Evolutionary conservation across 495 filamentous ascomycete species (phyloP).

Genomic region (Penicillium salamii): DNA sequence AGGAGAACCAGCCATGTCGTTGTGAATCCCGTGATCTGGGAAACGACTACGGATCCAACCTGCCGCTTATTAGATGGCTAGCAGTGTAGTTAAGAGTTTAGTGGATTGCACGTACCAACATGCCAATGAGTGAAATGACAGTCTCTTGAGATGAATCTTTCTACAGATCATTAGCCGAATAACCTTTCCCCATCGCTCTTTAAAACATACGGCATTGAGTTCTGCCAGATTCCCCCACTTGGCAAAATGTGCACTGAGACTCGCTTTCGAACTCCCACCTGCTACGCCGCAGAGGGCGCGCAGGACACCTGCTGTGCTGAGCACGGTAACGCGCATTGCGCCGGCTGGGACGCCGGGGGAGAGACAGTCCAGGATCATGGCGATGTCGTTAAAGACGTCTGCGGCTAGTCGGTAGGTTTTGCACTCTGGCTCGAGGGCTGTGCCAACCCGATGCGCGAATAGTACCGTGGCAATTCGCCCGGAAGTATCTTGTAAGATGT

Average conservation of each 20-base stretch:
- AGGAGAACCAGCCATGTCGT: slow-evolving; percentile 77
- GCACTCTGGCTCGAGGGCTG: slow-evolving; percentile 89
- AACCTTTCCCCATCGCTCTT: too few relatives aligned
- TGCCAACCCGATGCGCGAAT: slow-evolving; percentile 83
- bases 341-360: slow-evolving; percentile 73
- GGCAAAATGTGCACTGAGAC: slow-evolving; percentile 89
- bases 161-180: slow-evolving; percentile 22
- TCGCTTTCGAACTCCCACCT: slow-evolving; percentile 85
- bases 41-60: slow-evolving; percentile 79
- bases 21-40: slow-evolving; percentile 63
- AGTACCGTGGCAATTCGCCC: slow-evolving; percentile 86
- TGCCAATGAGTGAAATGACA: slow-evolving; percentile 83
- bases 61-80: slow-evolving; percentile 14
- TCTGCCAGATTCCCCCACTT: slow-evolving; percentile 86
- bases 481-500: slow-evolving; percentile 80
- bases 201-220: slow-evolving; percentile 75
- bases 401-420: slow-evolving; percentile 89
- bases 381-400: slow-evolving; percentile 89
- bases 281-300: slow-evolving; percentile 85
- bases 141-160: slow-evolving; percentile 98
- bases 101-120: slow-evolving; percentile 62
- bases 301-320: slow-evolving; percentile 74
- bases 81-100: not conserved
- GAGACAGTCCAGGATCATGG: slow-evolving; percentile 84
- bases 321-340: slow-evolving; percentile 59